Evolutionary conservation across 305 asterid genomes (phyloP).

Genomic region (Solanum aculeatissimum): DNA sequence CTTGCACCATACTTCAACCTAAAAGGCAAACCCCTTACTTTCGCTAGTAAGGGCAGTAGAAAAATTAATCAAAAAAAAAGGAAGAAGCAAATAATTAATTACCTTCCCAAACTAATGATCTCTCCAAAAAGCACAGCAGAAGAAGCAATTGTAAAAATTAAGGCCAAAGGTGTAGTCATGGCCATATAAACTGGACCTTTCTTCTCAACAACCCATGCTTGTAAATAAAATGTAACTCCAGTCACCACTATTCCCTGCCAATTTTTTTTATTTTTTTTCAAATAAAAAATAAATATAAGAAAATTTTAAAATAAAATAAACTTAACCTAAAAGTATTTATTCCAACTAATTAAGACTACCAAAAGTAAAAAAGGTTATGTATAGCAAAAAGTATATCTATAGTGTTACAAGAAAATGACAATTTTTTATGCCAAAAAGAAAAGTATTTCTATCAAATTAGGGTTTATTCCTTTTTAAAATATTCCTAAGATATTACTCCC

Average conservation of each 20-base stretch:
- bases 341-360: not conserved
- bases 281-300: not conserved
- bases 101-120: slow-evolving; percentile 74
- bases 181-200: slow-evolving; percentile 85
- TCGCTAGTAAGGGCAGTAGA: not conserved
- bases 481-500: not conserved
- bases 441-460: not conserved
- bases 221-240: slow-evolving; percentile 73
- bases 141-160: slow-evolving; percentile 48
- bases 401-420: not conserved
- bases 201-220: slow-evolving; percentile 85
- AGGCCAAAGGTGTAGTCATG: slow-evolving; percentile 62
- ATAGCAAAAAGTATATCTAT: not conserved
- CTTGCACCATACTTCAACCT: too few relatives aligned
- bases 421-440: not conserved
- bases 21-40: too few relatives aligned
- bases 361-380: not conserved
- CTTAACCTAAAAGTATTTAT: not conserved
- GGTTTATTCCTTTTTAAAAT: not conserved
- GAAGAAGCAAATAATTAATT: not conserved
- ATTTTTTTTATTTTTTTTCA: too few relatives aligned
- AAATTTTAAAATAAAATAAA: not conserved
- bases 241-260: slow-evolving; percentile 77
- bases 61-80: not conserved
- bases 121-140: slow-evolving; percentile 76